These are phyloP conservation scores for Trichophyton rubrum DNA, from an alignment of 2,329 filamentous ascomycete species.

Conservation along the genomic window DNA sequence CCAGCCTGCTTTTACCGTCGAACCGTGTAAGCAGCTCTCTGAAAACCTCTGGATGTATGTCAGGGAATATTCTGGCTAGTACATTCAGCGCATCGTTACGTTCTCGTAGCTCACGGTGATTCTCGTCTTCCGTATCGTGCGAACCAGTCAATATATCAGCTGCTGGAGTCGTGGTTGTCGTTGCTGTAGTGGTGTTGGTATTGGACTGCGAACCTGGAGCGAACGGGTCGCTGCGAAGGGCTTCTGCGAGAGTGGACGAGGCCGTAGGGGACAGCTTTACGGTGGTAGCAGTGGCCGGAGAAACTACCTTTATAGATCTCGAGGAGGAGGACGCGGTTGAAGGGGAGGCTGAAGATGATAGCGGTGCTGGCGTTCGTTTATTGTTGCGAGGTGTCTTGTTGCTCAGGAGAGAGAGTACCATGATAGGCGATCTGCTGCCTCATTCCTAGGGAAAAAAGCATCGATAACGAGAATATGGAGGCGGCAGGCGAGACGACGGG, in stretches of 20 bases:
- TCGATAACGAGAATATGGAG: not conserved
- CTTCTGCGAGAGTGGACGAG: conserved; percentile 30
- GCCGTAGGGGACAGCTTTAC: not conserved
- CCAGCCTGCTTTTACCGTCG: conserved; percentile 35
- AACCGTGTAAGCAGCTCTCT: conserved; percentile 36
- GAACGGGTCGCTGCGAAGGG: conserved; percentile 33
- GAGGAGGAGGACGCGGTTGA: not conserved
- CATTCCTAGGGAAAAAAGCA: not conserved
- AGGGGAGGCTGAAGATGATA: not conserved
- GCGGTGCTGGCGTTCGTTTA: not conserved
- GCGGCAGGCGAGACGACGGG: not conserved
- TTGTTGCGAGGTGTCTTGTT: not conserved
- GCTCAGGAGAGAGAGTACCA: conserved; percentile 5
- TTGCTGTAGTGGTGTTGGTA: conserved; percentile 6
- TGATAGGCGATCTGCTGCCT: conserved; percentile 1
- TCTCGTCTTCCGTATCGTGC: conserved; percentile 20
- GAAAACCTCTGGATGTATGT: conserved; percentile 36
- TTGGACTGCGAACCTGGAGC: conserved; percentile 10
- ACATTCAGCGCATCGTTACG: conserved; percentile 32
- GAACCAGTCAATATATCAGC: conserved; percentile 8
- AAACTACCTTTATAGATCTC: not conserved
- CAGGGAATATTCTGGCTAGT: conserved; percentile 34
- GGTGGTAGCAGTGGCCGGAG: not conserved
- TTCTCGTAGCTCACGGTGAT: conserved; percentile 26
- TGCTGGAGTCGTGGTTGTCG: conserved; percentile 1